Evolutionary conservation across 805 yeast species (phyloP), one percentile per base, ranked within the genome.

Genomic region (Barnettozyma californica): DNA sequence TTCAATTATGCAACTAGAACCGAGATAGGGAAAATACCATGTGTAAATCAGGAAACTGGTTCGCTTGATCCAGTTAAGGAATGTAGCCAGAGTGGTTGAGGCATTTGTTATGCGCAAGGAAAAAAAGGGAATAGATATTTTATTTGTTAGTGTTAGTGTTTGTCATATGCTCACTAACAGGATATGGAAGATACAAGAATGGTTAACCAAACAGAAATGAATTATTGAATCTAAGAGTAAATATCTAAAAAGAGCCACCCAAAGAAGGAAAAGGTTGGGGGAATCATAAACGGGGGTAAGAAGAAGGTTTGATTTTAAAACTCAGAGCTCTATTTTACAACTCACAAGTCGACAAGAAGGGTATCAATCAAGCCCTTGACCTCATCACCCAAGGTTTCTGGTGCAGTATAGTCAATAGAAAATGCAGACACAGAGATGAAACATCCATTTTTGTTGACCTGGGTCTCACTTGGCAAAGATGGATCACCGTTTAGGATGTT

Each of bases 391-490:
- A 49, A 53, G 20, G 44, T 40, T 4, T 40, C 26, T 35, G 57
- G 54, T 21, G 64, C 63, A 41, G 61, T 56, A 54, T 61, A 61
- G 58, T 77, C 83, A 54, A 75, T 63, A 27, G 75, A 65, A 64
- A 76, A 77, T n/a, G 69, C 67, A 41, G 77, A 64, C 50, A 77
- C 67, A 5, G 80, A 57, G 20, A 75, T 51, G 51, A 67, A 61
- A 66, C 83, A 78, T 26, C 57, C 59, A 34, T 58, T 45, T 37
- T 34, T 44, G 23, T 69, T 46, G 37, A 68, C 67, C 8, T 19
- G 16, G 47, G 60, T 59, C 59, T 75, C 80, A 48, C 73, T 67
- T 46, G 75, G 80, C 53, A 75, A 67, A 18, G 63, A 26, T 47
- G 72, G 68, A 55, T 71, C 71, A 58, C 81, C 81, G 49, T 68